These are phyloP conservation scores for Pichia terricola DNA, from an alignment of 1,139 yeast species.

Conservation along the genomic window DNA sequence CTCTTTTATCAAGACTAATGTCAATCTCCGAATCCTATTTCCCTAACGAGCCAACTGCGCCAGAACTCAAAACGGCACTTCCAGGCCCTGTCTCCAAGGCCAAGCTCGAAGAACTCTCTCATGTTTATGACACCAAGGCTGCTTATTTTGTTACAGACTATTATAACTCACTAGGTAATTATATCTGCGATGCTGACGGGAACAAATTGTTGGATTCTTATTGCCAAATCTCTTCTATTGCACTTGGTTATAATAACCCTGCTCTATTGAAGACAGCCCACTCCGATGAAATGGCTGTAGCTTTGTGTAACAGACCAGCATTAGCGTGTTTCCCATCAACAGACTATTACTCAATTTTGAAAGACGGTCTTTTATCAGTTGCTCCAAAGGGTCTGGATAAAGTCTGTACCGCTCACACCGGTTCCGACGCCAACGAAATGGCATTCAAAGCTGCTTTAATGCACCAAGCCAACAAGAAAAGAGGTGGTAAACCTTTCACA, in stretches of 20 bases:
- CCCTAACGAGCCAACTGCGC: conserved; percentile 37
- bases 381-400: conserved; percentile 61
- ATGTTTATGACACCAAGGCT: conserved; percentile 57
- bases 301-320: conserved; percentile 66
- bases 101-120: conserved; percentile 39
- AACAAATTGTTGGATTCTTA: conserved; percentile 55
- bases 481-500: conserved; percentile 48
- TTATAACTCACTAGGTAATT: conserved; percentile 57
- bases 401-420: conserved; percentile 64
- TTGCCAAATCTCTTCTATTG: conserved; percentile 67
- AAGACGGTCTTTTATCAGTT: conserved; percentile 49
- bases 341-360: conserved; percentile 40
- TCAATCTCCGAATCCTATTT: conserved; percentile 45
- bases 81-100: conserved; percentile 54
- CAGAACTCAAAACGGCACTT: conserved; percentile 37
- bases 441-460: conserved; percentile 74
- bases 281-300: conserved; percentile 57
- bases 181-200: conserved; percentile 64
- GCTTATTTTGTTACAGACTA: conserved; percentile 64
- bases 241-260: conserved; percentile 72
- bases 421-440: conserved; percentile 70
- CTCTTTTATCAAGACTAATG: conserved; percentile 11
- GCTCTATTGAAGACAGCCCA: conserved; percentile 50
- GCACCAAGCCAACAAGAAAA: conserved; percentile 52
- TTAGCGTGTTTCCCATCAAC: conserved; percentile 64